A percentile compares a stretch with the other conserved stretches of the same genome.
Conservation (phyloP, 768 basidiomycete genomes). For the Udeniomyces megalosporus region DNA sequence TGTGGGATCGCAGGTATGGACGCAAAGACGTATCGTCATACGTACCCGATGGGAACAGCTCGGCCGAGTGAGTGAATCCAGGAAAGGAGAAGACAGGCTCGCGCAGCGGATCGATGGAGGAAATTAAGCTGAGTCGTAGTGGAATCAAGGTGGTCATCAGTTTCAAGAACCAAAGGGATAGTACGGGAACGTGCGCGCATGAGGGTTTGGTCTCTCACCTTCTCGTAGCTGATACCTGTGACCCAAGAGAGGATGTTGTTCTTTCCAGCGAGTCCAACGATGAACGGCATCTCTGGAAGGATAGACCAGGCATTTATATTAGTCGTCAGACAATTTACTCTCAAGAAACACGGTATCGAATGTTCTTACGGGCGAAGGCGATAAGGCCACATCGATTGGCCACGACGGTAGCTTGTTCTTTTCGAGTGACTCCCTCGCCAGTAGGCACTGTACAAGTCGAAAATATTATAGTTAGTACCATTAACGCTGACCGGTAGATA, state of each 20-base stretch:
- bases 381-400: slow-evolving; percentile 7
- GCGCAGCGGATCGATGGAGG: slow-evolving; percentile 26
- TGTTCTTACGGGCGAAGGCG: neutral
- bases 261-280: slow-evolving; percentile 45
- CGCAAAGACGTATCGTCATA: no score
- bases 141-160: neutral
- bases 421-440: neutral
- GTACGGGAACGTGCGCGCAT: neutral
- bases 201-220: slow-evolving; percentile 19
- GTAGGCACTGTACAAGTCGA: neutral
- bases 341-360: neutral
- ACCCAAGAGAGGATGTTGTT: slow-evolving; percentile 45
- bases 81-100: slow-evolving; percentile 20
- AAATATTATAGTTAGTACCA: neutral
- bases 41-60: neutral
- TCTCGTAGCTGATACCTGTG: slow-evolving; percentile 43
- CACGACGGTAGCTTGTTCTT: slow-evolving; percentile 17
- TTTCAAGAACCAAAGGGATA: neutral
- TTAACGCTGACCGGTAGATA: neutral
- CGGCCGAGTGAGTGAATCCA: slow-evolving; percentile 11
- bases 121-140: slow-evolving; percentile 22
- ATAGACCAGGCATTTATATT: no score
- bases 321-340: no score
- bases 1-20: neutral
- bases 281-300: slow-evolving; percentile 36